A percentile compares a stretch with the other conserved stretches of the same genome.
Conservation (phyloP, 108 stramenopile species). For the Cylindrotheca fusiformis region DNA sequence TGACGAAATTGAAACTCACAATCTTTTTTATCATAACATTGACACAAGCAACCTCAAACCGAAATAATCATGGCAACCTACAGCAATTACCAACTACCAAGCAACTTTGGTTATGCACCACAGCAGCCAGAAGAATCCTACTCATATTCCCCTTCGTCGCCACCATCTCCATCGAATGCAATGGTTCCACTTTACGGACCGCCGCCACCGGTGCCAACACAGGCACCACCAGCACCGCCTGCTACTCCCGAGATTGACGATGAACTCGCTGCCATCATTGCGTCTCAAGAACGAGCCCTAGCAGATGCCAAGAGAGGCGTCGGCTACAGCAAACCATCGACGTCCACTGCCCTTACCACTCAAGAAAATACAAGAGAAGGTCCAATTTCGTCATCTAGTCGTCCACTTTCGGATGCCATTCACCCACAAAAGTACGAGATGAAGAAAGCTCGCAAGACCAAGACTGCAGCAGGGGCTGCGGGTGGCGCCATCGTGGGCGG, state of each 20-base stretch:
- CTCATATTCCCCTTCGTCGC: background rate
- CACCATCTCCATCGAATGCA: background rate
- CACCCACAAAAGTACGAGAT: conserved; percentile 15
- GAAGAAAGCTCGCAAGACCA: conserved; percentile 19
- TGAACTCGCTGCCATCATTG: conserved; percentile 9
- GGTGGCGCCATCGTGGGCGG: conserved; percentile 24
- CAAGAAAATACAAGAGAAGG: no score
- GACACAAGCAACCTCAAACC: no score
- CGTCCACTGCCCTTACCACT: background rate
- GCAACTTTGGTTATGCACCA: background rate
- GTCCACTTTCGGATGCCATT: conserved; percentile 19
- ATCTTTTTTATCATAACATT: no score
- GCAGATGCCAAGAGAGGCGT: background rate
- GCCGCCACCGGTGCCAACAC: background rate
- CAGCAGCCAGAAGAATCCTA: background rate
- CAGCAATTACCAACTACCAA: background rate
- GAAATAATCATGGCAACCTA: background rate
- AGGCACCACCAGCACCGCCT: background rate
- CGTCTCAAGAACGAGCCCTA: conserved; percentile 21
- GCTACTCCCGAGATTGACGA: conserved; percentile 3
- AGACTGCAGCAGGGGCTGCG: conserved; percentile 17
- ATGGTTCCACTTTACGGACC: background rate
- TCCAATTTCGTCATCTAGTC: no score
- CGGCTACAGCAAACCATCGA: background rate
- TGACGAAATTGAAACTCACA: no score